These are phyloP conservation scores for Coemansia sp. DNA, from an alignment of 192 early-diverging fungal genomes.

Conservation along the genomic window DNA sequence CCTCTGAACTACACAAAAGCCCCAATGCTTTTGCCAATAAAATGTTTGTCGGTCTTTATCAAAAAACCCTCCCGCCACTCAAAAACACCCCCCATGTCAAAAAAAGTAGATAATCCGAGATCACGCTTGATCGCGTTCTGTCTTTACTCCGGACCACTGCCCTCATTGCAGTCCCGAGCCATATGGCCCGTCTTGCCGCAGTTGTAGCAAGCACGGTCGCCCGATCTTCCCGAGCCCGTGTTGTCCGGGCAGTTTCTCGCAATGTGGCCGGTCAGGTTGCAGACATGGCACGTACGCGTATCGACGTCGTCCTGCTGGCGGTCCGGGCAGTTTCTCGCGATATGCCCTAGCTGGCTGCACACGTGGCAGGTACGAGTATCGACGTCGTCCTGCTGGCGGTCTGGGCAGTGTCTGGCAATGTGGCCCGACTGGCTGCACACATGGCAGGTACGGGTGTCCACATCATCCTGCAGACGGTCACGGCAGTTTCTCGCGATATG, in stretches of 20 bases:
- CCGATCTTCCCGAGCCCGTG: background rate
- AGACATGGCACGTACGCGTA: slow-evolving; percentile 36
- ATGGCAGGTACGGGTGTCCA: background rate
- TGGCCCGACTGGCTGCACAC: slow-evolving; percentile 34
- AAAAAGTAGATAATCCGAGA: too few species aligned
- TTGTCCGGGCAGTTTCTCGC: slow-evolving; percentile 34
- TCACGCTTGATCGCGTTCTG: too few species aligned
- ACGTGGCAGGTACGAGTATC: slow-evolving; percentile 2
- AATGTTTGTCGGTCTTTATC: too few species aligned
- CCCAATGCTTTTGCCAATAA: too few species aligned
- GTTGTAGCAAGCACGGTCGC: slow-evolving; percentile 33
- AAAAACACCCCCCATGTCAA: too few species aligned
- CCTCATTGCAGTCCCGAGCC: slow-evolving; percentile 34
- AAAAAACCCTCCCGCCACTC: too few species aligned
- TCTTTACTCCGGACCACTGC: background rate
- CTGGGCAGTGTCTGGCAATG: slow-evolving; percentile 40
- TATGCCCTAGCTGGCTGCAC: slow-evolving; percentile 34
- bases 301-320: slow-evolving; percentile 9
- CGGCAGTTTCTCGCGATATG: slow-evolving; percentile 49
- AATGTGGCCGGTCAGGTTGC: slow-evolving; percentile 51
- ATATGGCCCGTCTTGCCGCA: slow-evolving; percentile 54
- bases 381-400: background rate
- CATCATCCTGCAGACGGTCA: slow-evolving; percentile 5
- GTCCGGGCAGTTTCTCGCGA: slow-evolving; percentile 34
- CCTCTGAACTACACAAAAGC: too few species aligned